These are phyloP conservation scores for Shiraia sp. DNA, from an alignment of 2,329 filamentous ascomycete species.

Conservation along the genomic window DNA sequence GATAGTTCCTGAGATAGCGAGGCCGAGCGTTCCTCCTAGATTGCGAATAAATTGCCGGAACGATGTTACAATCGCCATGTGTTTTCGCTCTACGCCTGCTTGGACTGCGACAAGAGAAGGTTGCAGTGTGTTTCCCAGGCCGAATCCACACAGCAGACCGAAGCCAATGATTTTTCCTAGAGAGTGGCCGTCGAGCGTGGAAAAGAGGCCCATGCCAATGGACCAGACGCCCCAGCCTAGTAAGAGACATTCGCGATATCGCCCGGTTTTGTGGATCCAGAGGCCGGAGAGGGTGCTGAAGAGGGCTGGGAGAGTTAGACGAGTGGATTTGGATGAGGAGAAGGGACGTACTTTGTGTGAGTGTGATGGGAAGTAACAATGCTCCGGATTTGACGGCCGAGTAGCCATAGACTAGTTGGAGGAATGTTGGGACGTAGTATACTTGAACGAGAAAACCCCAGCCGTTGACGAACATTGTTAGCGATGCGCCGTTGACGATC, in stretches of 20 bases:
- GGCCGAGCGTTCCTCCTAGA: constrained; percentile 61
- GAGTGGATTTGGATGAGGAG: too few relatives aligned
- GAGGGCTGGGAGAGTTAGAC: constrained; percentile 8
- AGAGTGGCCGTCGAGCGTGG: constrained; percentile 16
- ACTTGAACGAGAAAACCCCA: constrained; percentile 63
- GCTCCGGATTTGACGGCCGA: constrained; percentile 55
- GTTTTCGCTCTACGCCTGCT: constrained; percentile 54
- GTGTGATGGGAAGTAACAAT: constrained; percentile 51
- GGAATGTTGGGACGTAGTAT: constrained; percentile 66
- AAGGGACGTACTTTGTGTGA: constrained; percentile 41
- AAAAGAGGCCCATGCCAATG: constrained; percentile 19
- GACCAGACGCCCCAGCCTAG: constrained; percentile 26
- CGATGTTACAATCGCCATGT: constrained; percentile 66
- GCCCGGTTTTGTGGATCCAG: constrained; percentile 20
- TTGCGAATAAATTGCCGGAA: constrained; percentile 66
- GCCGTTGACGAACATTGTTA: constrained; percentile 61
- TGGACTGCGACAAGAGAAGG: constrained; percentile 62
- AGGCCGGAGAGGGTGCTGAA: constrained; percentile 27
- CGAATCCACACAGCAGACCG: constrained; percentile 23
- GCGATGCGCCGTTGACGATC: constrained; percentile 19
- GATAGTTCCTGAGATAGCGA: constrained; percentile 52
- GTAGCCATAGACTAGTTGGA: constrained; percentile 60
- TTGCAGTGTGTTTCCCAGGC: constrained; percentile 58
- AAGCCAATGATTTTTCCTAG: constrained; percentile 23
- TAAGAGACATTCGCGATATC: constrained; percentile 23